Percentiles rank a stretch among this genome's conserved stretches.
phyloP scores from a whole-genome alignment of 139 green algal genomes.

The Coelastrella sp. region DNA sequence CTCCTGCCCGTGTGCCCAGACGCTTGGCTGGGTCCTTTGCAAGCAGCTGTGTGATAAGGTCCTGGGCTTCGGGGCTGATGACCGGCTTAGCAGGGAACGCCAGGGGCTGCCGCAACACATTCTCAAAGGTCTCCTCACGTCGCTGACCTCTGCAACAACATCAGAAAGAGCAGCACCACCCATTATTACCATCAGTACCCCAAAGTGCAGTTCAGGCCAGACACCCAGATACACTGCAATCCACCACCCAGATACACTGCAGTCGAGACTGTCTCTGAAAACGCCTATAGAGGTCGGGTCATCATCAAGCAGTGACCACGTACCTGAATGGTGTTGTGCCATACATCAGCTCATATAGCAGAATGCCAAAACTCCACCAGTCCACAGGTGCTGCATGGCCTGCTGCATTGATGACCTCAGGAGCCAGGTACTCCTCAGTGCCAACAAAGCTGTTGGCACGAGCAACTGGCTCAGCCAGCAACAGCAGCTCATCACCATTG shows the following conservation, averaged over 20 bases:
- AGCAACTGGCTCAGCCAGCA: constrained; percentile 87
- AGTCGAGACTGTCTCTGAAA: no score
- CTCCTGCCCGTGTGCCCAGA: constrained; percentile 74
- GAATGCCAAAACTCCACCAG: constrained; percentile 95
- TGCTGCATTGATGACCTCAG: constrained; percentile 89
- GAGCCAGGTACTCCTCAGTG: constrained; percentile 92
- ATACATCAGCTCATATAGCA: constrained; percentile 96
- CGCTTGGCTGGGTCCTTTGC: constrained; percentile 74
- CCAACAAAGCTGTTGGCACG: constrained; percentile 94
- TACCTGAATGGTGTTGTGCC: constrained; percentile 88
- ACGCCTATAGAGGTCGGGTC: no score
- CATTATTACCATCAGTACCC: no score
- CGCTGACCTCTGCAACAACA: constrained; percentile 55
- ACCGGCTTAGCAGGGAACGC: constrained; percentile 78
- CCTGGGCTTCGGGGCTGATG: constrained; percentile 61
- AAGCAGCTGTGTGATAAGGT: constrained; percentile 88
- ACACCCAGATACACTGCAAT: no score
- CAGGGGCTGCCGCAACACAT: constrained; percentile 91
- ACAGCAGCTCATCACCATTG: constrained; percentile 45
- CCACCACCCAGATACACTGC: no score
- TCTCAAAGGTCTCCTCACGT: constrained; percentile 95
- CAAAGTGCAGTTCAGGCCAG: no score
- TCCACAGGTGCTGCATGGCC: constrained; percentile 84
- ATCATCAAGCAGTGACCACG: no score
- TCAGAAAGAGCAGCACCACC: not conserved